phyloP scores from a whole-genome alignment of 208 protist species.

The Crithidia acanthocephali region DNA sequence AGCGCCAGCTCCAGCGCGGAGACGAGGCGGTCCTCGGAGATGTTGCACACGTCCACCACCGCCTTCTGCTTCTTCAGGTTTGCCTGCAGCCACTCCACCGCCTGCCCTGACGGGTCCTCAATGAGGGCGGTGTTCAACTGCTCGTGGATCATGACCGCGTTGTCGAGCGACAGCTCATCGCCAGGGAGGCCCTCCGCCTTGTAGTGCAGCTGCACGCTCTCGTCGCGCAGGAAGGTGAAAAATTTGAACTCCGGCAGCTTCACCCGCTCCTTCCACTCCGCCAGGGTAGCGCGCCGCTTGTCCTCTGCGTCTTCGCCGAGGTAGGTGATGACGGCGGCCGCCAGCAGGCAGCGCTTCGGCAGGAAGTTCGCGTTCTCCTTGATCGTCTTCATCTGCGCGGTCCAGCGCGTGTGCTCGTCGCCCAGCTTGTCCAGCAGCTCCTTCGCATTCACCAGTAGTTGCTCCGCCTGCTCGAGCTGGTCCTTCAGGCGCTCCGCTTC shows the following conservation, averaged over 20 bases:
- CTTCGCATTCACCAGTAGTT: constrained; percentile 86
- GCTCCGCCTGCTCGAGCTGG: constrained; percentile 92
- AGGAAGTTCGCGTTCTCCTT: constrained; percentile 68
- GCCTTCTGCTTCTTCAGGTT: constrained; percentile 81
- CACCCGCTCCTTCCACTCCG: constrained; percentile 86
- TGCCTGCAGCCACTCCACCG: constrained; percentile 91
- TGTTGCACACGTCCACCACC: constrained; percentile 88
- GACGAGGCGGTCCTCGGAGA: constrained; percentile 94
- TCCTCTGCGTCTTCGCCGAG: constrained; percentile 93
- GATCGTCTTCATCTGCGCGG: constrained; percentile 86
- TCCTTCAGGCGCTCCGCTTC: constrained; percentile 94
- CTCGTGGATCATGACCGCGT: constrained; percentile 97
- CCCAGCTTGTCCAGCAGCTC: constrained; percentile 95
- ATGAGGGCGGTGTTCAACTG: constrained; percentile 93
- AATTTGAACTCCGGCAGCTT: constrained; percentile 91
- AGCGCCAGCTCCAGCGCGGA: constrained; percentile 97
- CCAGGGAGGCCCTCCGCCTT: constrained; percentile 96
- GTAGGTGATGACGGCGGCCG: constrained; percentile 94
- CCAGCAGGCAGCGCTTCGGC: constrained; percentile 86
- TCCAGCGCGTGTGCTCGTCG: constrained; percentile 96
- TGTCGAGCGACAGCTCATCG: constrained; percentile 97
- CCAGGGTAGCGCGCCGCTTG: constrained; percentile 58
- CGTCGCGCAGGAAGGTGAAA: constrained; percentile 93
- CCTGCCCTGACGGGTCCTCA: constrained; percentile 96
- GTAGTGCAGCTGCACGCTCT: constrained; percentile 96